A percentile compares a stretch with the other conserved stretches of the same genome.
Conservation (phyloP, 345 rosid genomes). For the Physaria fendleri region DNA sequence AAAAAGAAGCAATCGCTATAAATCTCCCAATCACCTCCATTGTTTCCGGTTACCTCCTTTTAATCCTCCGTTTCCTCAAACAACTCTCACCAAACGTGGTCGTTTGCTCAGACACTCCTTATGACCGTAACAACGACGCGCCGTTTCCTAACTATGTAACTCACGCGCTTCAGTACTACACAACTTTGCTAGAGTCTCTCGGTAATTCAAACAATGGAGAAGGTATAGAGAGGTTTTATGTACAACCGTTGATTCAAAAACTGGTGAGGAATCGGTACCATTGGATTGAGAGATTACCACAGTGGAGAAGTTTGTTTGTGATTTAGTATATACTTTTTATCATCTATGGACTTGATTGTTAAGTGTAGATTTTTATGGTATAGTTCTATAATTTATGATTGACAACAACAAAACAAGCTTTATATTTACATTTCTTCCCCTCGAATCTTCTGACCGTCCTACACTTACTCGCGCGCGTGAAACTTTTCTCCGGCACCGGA, state of each 20-base stretch:
- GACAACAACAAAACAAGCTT: too few species aligned
- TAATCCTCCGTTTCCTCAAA: slow-evolving; percentile 56
- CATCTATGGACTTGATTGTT: too few species aligned
- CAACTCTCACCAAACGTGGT: slow-evolving; percentile 73
- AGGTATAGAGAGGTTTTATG: slow-evolving; percentile 58
- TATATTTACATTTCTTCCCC: too few species aligned
- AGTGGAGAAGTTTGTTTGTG: slow-evolving; percentile 76
- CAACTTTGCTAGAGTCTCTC: slow-evolving; percentile 63
- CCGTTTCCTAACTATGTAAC: slow-evolving; percentile 63
- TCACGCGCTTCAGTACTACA: slow-evolving; percentile 55
- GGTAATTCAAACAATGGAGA: slow-evolving; percentile 56
- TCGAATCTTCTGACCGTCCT: too few species aligned
- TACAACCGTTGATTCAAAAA: slow-evolving; percentile 62
- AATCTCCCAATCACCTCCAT: slow-evolving; percentile 61
- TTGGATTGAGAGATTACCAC: slow-evolving; percentile 41
- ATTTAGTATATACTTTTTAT: too few species aligned
- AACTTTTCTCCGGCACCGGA: too few species aligned
- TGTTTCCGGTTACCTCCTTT: slow-evolving; percentile 42
- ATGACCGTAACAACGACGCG: slow-evolving; percentile 55
- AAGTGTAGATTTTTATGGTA: too few species aligned
- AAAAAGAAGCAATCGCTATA: slow-evolving; percentile 56
- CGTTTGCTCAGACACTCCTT: slow-evolving; percentile 63
- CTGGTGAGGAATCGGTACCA: slow-evolving; percentile 53
- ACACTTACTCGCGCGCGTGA: too few species aligned
- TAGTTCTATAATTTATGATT: too few species aligned